Percentiles rank a stretch among this genome's conserved stretches.
phyloP scores from a whole-genome alignment of 805 yeast genomes.

The Candida tallmaniae region DNA sequence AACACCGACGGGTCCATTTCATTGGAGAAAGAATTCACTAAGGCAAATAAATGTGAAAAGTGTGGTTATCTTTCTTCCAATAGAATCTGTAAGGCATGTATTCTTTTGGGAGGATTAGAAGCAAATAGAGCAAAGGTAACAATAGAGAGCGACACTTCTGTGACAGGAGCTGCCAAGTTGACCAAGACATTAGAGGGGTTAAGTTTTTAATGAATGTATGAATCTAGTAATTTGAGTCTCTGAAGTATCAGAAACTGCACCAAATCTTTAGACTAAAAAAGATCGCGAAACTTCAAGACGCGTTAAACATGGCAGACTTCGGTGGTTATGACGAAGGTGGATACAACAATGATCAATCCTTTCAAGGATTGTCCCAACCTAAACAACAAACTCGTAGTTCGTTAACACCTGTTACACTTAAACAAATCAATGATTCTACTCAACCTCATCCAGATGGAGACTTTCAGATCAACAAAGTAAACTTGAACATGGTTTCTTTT shows the following conservation, averaged over 20 bases:
- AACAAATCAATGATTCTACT: constrained; percentile 59
- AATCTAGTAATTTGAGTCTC: too few relatives aligned
- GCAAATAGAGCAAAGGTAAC: constrained; percentile 62
- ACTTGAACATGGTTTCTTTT: constrained; percentile 57
- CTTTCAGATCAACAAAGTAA: constrained; percentile 54
- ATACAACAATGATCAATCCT: constrained; percentile 3
- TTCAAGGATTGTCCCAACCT: constrained; percentile 17
- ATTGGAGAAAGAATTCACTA: constrained; percentile 37
- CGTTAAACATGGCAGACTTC: too few relatives aligned
- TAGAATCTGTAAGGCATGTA: constrained; percentile 88
- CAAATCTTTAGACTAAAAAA: background rate
- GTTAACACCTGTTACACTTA: constrained; percentile 65
- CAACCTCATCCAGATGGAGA: constrained; percentile 67
- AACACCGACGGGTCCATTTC: constrained; percentile 61
- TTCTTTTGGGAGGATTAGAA: constrained; percentile 79
- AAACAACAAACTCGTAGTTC: constrained; percentile 22
- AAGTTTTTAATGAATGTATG: too few relatives aligned
- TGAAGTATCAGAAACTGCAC: too few relatives aligned
- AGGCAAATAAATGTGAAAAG: constrained; percentile 74
- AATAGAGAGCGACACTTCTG: constrained; percentile 48
- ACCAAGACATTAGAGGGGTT: constrained; percentile 60
- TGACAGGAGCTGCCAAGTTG: constrained; percentile 61
- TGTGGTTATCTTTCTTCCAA: constrained; percentile 94
- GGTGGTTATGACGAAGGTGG: constrained; percentile 6
- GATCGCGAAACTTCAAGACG: background rate